Conservation (phyloP, 2,329 filamentous ascomycete genomes). For the Daldinia eschscholtzii region DNA sequence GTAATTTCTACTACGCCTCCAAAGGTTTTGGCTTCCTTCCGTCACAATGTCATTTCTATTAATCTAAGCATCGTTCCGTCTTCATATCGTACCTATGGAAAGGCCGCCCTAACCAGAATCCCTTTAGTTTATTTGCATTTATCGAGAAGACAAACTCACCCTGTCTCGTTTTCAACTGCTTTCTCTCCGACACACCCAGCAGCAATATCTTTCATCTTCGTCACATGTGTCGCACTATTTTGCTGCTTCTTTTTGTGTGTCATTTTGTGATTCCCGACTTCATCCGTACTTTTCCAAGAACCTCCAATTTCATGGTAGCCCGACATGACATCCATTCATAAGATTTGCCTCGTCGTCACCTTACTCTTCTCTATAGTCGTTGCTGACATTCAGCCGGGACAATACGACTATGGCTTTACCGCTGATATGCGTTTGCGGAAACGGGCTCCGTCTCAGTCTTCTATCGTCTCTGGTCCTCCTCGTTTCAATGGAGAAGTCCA, state of each 20-base stretch:
- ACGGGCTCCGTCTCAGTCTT: conserved; percentile 54
- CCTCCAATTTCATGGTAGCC: neutral
- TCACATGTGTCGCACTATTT: conserved; percentile 30
- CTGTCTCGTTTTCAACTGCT: conserved; percentile 9
- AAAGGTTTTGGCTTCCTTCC: conserved; percentile 32
- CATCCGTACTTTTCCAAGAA: conserved; percentile 13
- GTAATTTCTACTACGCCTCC: conserved; percentile 23
- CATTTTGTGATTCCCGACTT: conserved; percentile 22
- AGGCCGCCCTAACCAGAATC: neutral
- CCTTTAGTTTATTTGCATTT: conserved; percentile 15
- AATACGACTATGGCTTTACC: conserved; percentile 67
- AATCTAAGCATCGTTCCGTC: conserved; percentile 27
- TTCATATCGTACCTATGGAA: conserved; percentile 19
- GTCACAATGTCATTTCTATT: conserved; percentile 17
- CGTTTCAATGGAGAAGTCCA: conserved; percentile 58
- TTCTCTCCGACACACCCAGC: conserved; percentile 3
- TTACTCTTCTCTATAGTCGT: conserved; percentile 19
- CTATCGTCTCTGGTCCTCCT: conserved; percentile 60
- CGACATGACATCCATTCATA: conserved; percentile 30
- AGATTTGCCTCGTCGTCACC: conserved; percentile 17
- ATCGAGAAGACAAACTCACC: conserved; percentile 16
- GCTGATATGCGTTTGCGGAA: conserved; percentile 55
- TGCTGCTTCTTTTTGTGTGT: conserved; percentile 27
- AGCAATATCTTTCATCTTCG: conserved; percentile 11
- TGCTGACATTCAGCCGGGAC: conserved; percentile 28